Conservation (phyloP, 169 alveolate species). For the Plasmodium falciparum region DNA sequence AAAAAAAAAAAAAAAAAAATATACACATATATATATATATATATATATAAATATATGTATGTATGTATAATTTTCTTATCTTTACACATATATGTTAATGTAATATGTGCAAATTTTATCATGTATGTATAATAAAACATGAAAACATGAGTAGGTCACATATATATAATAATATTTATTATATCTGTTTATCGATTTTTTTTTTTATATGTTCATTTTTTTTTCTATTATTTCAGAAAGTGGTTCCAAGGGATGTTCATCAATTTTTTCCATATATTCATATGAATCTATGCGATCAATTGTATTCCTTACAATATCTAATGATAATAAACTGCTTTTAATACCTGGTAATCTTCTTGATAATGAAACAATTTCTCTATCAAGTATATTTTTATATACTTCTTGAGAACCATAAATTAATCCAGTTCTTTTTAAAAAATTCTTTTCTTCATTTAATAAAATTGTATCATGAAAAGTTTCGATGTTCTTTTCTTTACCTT, state of each 20-base stretch:
- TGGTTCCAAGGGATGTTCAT: slow-evolving; percentile 23
- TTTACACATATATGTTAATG: too few relatives aligned
- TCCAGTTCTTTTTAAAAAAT: slow-evolving; percentile 75
- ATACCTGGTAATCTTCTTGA: slow-evolving; percentile 77
- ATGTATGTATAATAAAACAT: neutral
- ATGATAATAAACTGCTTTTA: slow-evolving; percentile 65
- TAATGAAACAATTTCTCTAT: slow-evolving; percentile 73
- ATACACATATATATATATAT: neutral
- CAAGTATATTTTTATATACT: slow-evolving; percentile 61
- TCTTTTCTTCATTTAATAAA: slow-evolving; percentile 74
- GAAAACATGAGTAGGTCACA: neutral
- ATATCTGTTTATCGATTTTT: too few relatives aligned
- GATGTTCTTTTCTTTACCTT: slow-evolving; percentile 66
- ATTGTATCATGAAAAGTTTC: slow-evolving; percentile 53
- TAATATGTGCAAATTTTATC: neutral
- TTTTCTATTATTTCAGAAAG: slow-evolving; percentile 36
- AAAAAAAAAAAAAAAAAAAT: too few relatives aligned
- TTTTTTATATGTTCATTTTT: slow-evolving; percentile 22
- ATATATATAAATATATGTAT: neutral
- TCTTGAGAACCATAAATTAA: slow-evolving; percentile 73
- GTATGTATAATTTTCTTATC: neutral
- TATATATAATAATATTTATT: neutral
- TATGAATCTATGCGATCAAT: slow-evolving; percentile 51
- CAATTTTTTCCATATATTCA: slow-evolving; percentile 62
- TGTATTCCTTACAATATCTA: slow-evolving; percentile 64